phyloP scores from a whole-genome alignment of 1,284 basidiomycete genomes.

The Thelephora terrestris region DNA sequence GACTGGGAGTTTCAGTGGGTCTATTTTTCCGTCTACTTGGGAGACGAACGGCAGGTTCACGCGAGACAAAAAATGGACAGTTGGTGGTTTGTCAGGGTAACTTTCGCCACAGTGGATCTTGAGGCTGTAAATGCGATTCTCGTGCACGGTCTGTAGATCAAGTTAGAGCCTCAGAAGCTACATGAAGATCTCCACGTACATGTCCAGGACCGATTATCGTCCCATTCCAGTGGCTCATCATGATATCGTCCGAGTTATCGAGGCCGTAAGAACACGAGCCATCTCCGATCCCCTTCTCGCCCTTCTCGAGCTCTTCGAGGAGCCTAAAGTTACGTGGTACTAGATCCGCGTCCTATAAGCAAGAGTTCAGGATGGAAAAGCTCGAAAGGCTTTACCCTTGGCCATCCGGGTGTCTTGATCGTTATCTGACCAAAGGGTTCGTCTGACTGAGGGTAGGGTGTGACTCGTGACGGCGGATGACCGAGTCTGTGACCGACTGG shows the following conservation, averaged over 20 bases:
- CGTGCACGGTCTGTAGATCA: slow-evolving; percentile 73
- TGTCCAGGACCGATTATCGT: slow-evolving; percentile 98
- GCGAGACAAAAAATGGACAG: slow-evolving; percentile 78
- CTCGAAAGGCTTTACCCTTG: no score
- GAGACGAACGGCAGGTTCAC: slow-evolving; percentile 96
- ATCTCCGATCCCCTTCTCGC: slow-evolving; percentile 98
- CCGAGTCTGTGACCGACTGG: no score
- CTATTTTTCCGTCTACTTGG: slow-evolving; percentile 68
- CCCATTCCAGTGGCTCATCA: slow-evolving; percentile 98
- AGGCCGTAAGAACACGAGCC: slow-evolving; percentile 94
- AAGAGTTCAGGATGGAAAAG: neutral
- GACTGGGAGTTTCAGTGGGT: slow-evolving; percentile 57
- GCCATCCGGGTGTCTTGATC: no score
- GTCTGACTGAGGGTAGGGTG: no score
- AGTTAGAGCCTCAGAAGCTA: neutral
- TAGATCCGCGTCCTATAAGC: slow-evolving; percentile 21
- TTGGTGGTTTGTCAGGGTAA: slow-evolving; percentile 79
- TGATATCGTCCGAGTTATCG: slow-evolving; percentile 85
- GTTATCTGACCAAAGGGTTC: no score
- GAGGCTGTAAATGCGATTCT: slow-evolving; percentile 97
- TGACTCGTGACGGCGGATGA: no score
- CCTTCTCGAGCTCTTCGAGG: slow-evolving; percentile 97
- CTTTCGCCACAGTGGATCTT: slow-evolving; percentile 78
- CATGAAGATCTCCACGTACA: slow-evolving; percentile 37
- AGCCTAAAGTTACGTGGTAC: slow-evolving; percentile 96